phyloP scores from a whole-genome alignment of 1,139 yeast species.

The Fermentozyma sake region DNA sequence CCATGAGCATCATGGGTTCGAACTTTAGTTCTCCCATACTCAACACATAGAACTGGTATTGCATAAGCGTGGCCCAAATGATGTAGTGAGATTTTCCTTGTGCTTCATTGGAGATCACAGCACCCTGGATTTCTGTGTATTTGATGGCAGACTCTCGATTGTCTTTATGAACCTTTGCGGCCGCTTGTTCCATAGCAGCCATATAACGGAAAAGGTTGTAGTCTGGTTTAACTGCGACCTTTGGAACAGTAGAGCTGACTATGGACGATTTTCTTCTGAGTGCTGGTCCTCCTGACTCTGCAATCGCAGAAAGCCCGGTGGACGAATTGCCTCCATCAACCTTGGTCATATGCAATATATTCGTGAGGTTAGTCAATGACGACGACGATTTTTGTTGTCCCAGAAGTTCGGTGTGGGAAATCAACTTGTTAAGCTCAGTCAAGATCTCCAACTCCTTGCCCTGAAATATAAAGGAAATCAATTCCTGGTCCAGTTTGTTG shows the following conservation, averaged over 20 bases:
- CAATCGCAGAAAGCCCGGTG: no score
- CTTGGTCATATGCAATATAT: conserved; percentile 18
- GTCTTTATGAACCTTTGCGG: conserved; percentile 3
- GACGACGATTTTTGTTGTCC: conserved; percentile 33
- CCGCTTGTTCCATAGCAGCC: conserved; percentile 1
- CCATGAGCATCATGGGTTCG: conserved; percentile 19
- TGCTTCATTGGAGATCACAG: conserved; percentile 36
- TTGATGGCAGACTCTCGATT: conserved; percentile 7
- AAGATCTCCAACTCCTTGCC: conserved; percentile 34
- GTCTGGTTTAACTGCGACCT: conserved; percentile 32
- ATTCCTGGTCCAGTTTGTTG: conserved; percentile 25
- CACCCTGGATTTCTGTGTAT: conserved; percentile 30
- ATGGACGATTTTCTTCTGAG: conserved; percentile 26
- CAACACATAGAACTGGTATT: conserved; percentile 19
- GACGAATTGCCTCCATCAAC: no score
- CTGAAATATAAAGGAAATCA: conserved; percentile 30
- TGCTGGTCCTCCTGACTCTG: conserved; percentile 2
- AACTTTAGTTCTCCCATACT: conserved; percentile 37
- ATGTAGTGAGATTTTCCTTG: conserved; percentile 35
- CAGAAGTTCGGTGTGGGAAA: conserved; percentile 32
- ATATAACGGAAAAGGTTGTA: conserved; percentile 8
- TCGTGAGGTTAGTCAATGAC: conserved; percentile 30
- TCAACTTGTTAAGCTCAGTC: conserved; percentile 34
- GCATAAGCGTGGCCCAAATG: conserved; percentile 27
- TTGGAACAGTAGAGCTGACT: conserved; percentile 21